These are phyloP conservation scores for Suhomyces guaymorum DNA, from an alignment of 1,139 yeast genomes.

Conservation along the genomic window DNA sequence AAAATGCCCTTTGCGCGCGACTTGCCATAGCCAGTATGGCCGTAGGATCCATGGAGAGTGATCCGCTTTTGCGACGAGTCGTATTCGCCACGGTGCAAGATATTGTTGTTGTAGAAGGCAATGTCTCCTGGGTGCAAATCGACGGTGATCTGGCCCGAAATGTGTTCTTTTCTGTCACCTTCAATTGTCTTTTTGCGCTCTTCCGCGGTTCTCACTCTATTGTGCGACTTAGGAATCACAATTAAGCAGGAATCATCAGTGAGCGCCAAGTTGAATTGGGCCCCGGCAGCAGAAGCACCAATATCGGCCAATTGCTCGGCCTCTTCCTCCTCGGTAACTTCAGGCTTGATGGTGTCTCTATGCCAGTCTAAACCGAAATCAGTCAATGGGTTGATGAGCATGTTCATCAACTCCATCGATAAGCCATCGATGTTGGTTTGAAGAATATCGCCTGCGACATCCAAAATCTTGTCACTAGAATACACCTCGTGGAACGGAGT, in stretches of 20 bases:
- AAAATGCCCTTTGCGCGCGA: slow-evolving; percentile 53
- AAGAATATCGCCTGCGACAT: slow-evolving; percentile 47
- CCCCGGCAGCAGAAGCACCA: slow-evolving; percentile 46
- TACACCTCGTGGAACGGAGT: slow-evolving; percentile 48
- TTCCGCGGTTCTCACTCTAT: slow-evolving; percentile 46
- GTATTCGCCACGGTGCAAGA: slow-evolving; percentile 54
- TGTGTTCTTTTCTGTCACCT: slow-evolving; percentile 37
- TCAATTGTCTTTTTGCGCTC: slow-evolving; percentile 47
- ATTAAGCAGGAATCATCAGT: slow-evolving; percentile 52
- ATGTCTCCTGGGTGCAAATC: slow-evolving; percentile 54
- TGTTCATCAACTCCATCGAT: slow-evolving; percentile 55
- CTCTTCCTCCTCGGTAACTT: slow-evolving; percentile 50
- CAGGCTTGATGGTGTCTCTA: slow-evolving; percentile 55
- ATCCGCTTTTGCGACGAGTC: slow-evolving; percentile 42
- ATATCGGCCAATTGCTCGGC: slow-evolving; percentile 35
- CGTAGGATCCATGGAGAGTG: slow-evolving; percentile 57
- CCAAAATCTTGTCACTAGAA: slow-evolving; percentile 43
- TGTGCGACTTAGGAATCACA: slow-evolving; percentile 54
- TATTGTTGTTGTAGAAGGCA: slow-evolving; percentile 55
- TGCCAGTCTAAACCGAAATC: slow-evolving; percentile 62
- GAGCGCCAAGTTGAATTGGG: slow-evolving; percentile 56
- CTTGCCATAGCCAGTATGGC: slow-evolving; percentile 46
- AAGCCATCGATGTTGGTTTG: slow-evolving; percentile 39
- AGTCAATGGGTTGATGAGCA: slow-evolving; percentile 57
- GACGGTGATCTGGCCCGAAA: slow-evolving; percentile 45